These are phyloP conservation scores for Aspergillus sp. DNA, from an alignment of 2,329 filamentous ascomycete species.

Conservation along the genomic window DNA sequence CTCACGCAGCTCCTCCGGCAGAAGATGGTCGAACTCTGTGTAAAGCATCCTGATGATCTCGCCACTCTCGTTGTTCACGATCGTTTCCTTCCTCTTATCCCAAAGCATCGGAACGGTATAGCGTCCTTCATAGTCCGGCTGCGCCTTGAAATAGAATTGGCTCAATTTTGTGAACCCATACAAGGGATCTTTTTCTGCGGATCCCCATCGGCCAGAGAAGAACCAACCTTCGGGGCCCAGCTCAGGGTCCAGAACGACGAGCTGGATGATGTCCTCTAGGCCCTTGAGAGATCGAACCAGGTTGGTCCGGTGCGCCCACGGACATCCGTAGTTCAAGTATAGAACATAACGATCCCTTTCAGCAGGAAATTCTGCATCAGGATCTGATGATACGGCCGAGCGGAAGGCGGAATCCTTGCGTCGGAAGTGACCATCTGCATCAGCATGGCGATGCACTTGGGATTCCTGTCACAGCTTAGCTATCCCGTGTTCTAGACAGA, in stretches of 20 bases:
- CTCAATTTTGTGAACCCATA: conserved; percentile 71
- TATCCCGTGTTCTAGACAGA: neutral
- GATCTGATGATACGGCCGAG: conserved; percentile 55
- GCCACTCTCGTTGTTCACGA: conserved; percentile 85
- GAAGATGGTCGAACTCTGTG: conserved; percentile 69
- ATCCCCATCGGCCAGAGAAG: conserved; percentile 66
- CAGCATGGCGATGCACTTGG: conserved; percentile 35
- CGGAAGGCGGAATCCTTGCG: conserved; percentile 59
- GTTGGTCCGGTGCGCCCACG: conserved; percentile 60
- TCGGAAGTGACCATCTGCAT: conserved; percentile 55
- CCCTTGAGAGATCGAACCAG: conserved; percentile 54
- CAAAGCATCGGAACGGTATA: conserved; percentile 83
- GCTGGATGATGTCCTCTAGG: conserved; percentile 51
- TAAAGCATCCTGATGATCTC: conserved; percentile 87
- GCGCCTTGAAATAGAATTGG: conserved; percentile 72
- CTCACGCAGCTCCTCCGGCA: conserved; percentile 61
- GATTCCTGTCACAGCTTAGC: conserved; percentile 12
- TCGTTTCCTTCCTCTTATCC: conserved; percentile 71
- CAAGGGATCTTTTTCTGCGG: conserved; percentile 64
- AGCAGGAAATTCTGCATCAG: conserved; percentile 56
- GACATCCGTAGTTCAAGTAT: conserved; percentile 63
- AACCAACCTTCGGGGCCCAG: conserved; percentile 65
- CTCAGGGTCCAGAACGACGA: conserved; percentile 46
- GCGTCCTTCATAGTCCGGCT: conserved; percentile 68
- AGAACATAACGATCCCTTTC: conserved; percentile 63